Base-by-base conservation (phyloP, 2,329 filamentous ascomycete species). In the Monosporascus sp. region DNA sequence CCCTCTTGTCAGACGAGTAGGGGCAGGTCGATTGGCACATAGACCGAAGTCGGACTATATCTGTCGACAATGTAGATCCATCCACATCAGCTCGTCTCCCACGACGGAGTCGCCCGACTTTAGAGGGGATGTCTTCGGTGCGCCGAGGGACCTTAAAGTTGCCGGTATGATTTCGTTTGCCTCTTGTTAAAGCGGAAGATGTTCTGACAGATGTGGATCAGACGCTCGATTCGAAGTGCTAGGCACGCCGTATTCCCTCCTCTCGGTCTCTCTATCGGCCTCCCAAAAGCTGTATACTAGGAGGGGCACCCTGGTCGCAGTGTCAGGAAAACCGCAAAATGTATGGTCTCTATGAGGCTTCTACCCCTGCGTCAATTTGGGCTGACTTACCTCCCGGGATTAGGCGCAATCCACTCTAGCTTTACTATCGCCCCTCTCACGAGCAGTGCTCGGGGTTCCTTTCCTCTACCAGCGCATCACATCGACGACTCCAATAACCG, bases 181-280 rank as follows among this genome's bases (percentile, higher is more conserved):
- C 45, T 55, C 11, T 26, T 24, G 44, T 46, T 35, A 14, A 35
- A 35, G 31, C 5, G 11, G 31, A 35, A 35, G 31, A 14, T 2
- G 9, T 35, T 14, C 31, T 35, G 31, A 35, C 31, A 35, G 9
- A 9, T 35, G 31, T 14, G 31, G 31, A 14, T 46, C 62, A 97
- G 94, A 97, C 81, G 94, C 94, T 51, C 86, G 86, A 54, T 99
- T 99, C 71, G 91, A 97, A 72, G 91, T 97, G 48, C 78, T 99
- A 59, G 94, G 94, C 57, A 84, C 89, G 24, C 91, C 93, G 1
- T 94, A 94, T 72, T 97, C 94, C 52, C 84, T 99, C 59, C 86
- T 99, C 62, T 97, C 93, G 22, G 92, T 96, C 60, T 90, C 88
- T 7, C 82, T 99, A 50, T 95, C 94, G 37, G 89, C 94, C 43